Evolutionary conservation across 2,329 filamentous ascomycete genomes (phyloP).

Genomic region (Metarhizium album): DNA sequence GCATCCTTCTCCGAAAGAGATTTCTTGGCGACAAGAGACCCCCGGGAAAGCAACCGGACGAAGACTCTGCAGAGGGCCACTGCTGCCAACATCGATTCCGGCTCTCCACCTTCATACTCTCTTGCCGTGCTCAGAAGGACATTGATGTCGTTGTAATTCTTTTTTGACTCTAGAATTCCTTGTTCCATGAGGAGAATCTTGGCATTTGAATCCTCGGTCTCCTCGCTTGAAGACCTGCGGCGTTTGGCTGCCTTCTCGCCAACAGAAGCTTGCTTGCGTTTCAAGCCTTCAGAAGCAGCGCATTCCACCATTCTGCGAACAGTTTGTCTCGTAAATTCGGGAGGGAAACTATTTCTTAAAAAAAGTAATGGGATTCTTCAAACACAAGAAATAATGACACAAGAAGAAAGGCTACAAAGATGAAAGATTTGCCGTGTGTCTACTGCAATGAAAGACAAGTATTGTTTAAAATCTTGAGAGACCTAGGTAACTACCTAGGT

Average conservation of each 20-base stretch:
- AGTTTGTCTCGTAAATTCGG: background rate
- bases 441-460: background rate
- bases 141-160: constrained; percentile 86
- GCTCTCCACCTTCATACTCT: constrained; percentile 34
- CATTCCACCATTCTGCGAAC: constrained; percentile 17
- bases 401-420: background rate
- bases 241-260: constrained; percentile 39
- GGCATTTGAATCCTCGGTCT: constrained; percentile 44
- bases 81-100: constrained; percentile 54
- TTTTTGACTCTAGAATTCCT: constrained; percentile 73
- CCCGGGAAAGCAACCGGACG: constrained; percentile 65
- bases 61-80: constrained; percentile 83
- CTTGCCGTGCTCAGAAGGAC: constrained; percentile 50
- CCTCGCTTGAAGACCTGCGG: constrained; percentile 34
- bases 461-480: background rate
- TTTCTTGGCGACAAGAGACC: constrained; percentile 56
- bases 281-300: constrained; percentile 18
- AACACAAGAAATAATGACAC: background rate
- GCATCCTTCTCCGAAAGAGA: constrained; percentile 60
- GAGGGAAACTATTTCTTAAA: background rate
- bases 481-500: background rate
- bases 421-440: background rate
- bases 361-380: background rate
- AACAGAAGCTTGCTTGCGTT: constrained; percentile 40
- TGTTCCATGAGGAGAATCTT: constrained; percentile 67